Evolutionary conservation across 2,329 filamentous ascomycete genomes (phyloP), one percentile per base, ranked within the genome.

Genomic region (Colletotrichum sp.): DNA sequence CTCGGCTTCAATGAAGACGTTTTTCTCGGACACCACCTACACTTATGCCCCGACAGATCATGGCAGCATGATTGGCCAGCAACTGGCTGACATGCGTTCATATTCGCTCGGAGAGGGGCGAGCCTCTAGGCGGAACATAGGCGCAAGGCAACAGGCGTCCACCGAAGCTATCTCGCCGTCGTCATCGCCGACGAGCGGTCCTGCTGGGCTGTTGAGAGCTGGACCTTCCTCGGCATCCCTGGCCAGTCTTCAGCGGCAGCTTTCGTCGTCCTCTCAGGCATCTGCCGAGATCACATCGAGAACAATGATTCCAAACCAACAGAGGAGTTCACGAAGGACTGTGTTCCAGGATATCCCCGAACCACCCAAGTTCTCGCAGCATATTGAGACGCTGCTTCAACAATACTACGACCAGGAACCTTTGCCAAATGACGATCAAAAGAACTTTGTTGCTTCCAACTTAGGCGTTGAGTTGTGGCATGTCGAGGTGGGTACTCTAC

Each of bases 401-500:
- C 86, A 89, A 30, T 91, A 90, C 76, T 92, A 89, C 77, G 85
- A 87, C 30, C 82, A 83, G 8, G 85, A 90, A 32, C 84, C 88
- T 3, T 80, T 86, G 2, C 90, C 90, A 3, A 89, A 85, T 57
- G 85, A 89, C 63, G 87, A 86, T 1, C 86, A 90, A 55, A 87
- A 87, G 44, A 89, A 89, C 55, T 89, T 90, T 79, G 83, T 91
- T 57, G 89, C 90, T 12, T 91, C 90, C 1, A 91, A 88, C 55
- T 81, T 91, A 4, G 88, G 88, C 16, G 87, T 90, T 28, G 89
- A 91, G 71, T 85, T 86, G 5, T 82, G 84, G 64, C 88, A 91
- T 77, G 85, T 92, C 32, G 86, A 90, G 72, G 86, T 89, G 70
- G 82, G 84, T 82, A 13, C 9, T 12, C 6, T 30, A 24, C 1